Evolutionary conservation across 257 asterid species (phyloP), one percentile per base, ranked within the genome.

Genomic region (Nicotiana paniculata): DNA sequence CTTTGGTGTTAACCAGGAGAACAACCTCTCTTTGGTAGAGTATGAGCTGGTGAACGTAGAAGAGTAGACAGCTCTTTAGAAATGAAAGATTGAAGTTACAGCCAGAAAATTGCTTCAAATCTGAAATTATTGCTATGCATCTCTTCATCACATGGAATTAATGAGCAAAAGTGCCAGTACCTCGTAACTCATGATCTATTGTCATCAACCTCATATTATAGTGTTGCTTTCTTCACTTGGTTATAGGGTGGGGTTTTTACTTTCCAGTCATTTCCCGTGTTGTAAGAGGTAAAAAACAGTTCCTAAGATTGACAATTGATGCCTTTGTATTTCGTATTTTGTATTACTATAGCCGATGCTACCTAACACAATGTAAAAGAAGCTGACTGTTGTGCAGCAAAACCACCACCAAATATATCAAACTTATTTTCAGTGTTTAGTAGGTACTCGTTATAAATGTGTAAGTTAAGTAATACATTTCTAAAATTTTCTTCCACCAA

Each of bases 31-130:
- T 77, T 67, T 83, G 57, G 82, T 87, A 3, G 90, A 87, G 85
- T 87, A 87, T 85, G 90, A 87, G 76, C 78, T 87, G 83, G 88
- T 87, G 24, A 85, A 87, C 51, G 85, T 81, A 57, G 88, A 85
- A 82, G 75, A 75, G 58, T 62, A 75, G 79, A 85, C 77, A 35
- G 76, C 57, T 28, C 16, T 43, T 28, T 80, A 39, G 67, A 79
- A 81, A 79, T 51, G 16, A 70, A 48, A 75, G 63, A 26, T 51
- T 75, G 80, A 75, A 13, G 80, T 75, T 4, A 28, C 63, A 15
- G 46, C 53, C 24, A 7, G 28, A 75, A 26, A 48, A 59, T 75
- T 75, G 24, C 28, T 74, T 61, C 21, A 5, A 74, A 8, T 74
- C 43, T 74, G 63, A 74, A 43, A 48, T 48, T 48, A 15, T 74